Base-by-base conservation (phyloP, 306 rosid genomes). In the Alnus glutinosa region DNA sequence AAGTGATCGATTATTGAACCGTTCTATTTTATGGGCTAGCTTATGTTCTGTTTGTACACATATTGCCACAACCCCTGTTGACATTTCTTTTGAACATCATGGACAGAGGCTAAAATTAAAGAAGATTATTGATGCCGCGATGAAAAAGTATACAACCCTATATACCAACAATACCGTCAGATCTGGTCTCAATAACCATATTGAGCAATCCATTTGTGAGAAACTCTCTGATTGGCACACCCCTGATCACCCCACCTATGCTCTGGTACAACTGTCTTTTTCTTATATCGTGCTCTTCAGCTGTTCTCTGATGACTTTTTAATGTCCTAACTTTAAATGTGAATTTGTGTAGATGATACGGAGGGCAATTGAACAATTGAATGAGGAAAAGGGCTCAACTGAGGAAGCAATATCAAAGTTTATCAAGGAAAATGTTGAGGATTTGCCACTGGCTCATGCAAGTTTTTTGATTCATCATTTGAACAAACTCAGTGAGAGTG, bases 391-490 rank as follows among this genome's bases (percentile, higher is more conserved):
- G 1, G 86, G 90, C 0, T 82, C 88, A 0, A 80, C 82, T 5
- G 67, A 55, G 80, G 76, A 75, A 57, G 85, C 80, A 8, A 85
- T 87, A 15, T 85, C 87, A 1, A 77, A 75, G 57, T 87, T 71
- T 50, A 62, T 87, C 9, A 1, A 5, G 13, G 76, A 28, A 54
- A 76, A 80, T 16, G 78, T 82, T 9, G 12, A 82, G 2, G 83
- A 85, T 75, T 85, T 87, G 69, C 88, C 90, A 0, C 67, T 70
- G 85, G 87, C 88, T 2, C 90, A 87, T 77, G 23, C 2, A 30
- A 85, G 46, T 74, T 79, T 87, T 77, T 58, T 87, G 48, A 48
- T 75, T 66, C 1, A 71, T 73, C 87, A 87, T 59, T 9, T 87
- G 55, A 57, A 36, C 36, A 82, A 34, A 36, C 81, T 87, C 74